A percentile compares a stretch with the other conserved stretches of the same genome.
These are phyloP conservation scores for Trypanosoma cruzi DNA, from an alignment of 208 protist species.

Conservation along the genomic window DNA sequence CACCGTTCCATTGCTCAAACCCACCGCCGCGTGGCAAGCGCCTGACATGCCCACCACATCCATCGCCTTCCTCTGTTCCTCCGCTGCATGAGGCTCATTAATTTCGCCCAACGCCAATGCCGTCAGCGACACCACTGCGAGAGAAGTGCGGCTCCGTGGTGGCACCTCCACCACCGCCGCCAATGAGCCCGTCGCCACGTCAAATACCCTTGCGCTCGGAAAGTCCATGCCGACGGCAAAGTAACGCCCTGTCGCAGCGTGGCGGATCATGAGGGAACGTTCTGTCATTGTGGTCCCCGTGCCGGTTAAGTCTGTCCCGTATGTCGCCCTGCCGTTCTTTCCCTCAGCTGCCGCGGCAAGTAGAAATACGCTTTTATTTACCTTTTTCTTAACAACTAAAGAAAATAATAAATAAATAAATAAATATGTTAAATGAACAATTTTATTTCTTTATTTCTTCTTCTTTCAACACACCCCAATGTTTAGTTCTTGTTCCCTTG, in stretches of 20 bases:
- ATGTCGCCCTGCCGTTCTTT: no score
- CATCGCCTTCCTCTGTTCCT: slow-evolving; percentile 7
- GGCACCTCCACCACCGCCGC: slow-evolving; percentile 59
- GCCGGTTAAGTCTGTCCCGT: not conserved
- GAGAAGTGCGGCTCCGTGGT: slow-evolving; percentile 36
- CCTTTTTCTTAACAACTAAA: no score
- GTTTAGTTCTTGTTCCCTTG: no score
- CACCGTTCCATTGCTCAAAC: slow-evolving; percentile 78
- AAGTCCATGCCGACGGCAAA: slow-evolving; percentile 80
- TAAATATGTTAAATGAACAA: no score
- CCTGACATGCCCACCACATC: slow-evolving; percentile 5
- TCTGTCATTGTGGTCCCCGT: slow-evolving; percentile 61
- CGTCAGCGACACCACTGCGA: slow-evolving; percentile 62
- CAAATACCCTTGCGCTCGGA: slow-evolving; percentile 79
- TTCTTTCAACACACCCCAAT: no score
- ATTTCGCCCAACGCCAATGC: slow-evolving; percentile 49
- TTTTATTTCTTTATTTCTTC: no score
- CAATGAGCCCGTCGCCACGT: slow-evolving; percentile 53
- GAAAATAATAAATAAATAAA: no score
- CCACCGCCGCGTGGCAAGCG: slow-evolving; percentile 55
- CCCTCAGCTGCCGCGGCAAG: no score
- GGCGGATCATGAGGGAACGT: slow-evolving; percentile 66
- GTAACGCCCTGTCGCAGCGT: slow-evolving; percentile 47
- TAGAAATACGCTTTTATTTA: no score
- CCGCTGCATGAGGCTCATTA: not conserved